Percentiles rank a stretch among this genome's conserved stretches.
Evolutionary conservation across 2,329 filamentous ascomycete genomes (phyloP).

Genomic region (Botryotinia convoluta): DNA sequence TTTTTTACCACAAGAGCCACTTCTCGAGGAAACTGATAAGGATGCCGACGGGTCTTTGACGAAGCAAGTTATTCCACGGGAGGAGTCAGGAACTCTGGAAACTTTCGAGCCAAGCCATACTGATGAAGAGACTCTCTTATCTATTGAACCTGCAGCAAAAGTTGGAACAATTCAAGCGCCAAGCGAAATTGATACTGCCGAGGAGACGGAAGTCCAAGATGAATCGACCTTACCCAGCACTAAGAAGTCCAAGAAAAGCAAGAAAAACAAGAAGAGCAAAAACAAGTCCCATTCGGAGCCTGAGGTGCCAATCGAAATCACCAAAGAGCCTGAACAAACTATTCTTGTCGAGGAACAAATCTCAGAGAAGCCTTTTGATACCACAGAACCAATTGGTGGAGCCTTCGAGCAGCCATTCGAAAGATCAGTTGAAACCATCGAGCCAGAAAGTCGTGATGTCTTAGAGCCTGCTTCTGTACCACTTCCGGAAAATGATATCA

Average conservation of each 20-base stretch:
- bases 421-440: background rate
- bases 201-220: background rate
- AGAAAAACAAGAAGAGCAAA: background rate
- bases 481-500: background rate
- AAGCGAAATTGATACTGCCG: background rate
- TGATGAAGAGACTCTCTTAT: background rate
- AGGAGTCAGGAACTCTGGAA: background rate
- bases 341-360: background rate
- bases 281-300: background rate
- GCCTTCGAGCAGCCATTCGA: background rate
- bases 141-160: background rate
- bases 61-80: background rate
- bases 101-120: background rate
- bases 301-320: background rate
- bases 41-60: background rate
- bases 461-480: background rate
- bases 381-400: background rate
- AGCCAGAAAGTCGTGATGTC: background rate
- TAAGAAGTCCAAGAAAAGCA: background rate
- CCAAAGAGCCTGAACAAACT: background rate
- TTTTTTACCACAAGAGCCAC: background rate
- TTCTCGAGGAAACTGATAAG: background rate
- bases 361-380: background rate
- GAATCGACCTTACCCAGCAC: background rate
- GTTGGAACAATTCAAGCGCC: background rate